These are phyloP conservation scores for Monilinia fructicola DNA, from an alignment of 2,329 filamentous ascomycete species.

Conservation along the genomic window DNA sequence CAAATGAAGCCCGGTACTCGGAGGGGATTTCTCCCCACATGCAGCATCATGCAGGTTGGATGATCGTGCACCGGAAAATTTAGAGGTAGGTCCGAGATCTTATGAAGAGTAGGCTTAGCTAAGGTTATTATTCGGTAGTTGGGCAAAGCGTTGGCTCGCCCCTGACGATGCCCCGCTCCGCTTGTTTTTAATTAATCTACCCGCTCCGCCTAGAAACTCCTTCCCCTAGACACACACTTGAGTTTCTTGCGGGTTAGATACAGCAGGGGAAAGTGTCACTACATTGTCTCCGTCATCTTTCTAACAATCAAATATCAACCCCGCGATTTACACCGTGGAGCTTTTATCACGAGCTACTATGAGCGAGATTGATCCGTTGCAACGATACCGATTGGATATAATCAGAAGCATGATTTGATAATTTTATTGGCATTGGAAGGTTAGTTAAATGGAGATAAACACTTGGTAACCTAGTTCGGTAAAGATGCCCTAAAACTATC, in stretches of 20 bases:
- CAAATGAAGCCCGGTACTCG: neutral
- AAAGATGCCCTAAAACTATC: slow-evolving; percentile 5
- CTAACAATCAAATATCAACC: neutral
- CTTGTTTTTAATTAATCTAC: neutral
- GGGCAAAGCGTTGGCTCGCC: neutral
- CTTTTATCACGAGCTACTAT: neutral
- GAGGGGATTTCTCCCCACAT: neutral
- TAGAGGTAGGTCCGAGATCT: neutral
- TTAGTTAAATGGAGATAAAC: slow-evolving; percentile 1
- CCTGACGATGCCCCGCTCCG: neutral
- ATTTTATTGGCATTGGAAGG: neutral
- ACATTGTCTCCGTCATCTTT: neutral
- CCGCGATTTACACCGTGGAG: neutral
- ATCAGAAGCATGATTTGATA: slow-evolving; percentile 10
- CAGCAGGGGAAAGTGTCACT: too few species aligned
- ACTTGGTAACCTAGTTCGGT: neutral
- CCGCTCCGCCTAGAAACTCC: neutral
- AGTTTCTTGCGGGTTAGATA: too few species aligned
- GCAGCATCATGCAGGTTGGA: neutral
- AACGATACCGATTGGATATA: neutral
- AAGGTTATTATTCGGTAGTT: slow-evolving; percentile 4
- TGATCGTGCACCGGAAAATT: neutral
- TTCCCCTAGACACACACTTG: too few species aligned
- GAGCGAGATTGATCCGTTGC: neutral
- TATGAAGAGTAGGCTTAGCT: neutral